Evolutionary conservation across 768 basidiomycete species (phyloP).

Genomic region (Rhodotorula diobovata): DNA sequence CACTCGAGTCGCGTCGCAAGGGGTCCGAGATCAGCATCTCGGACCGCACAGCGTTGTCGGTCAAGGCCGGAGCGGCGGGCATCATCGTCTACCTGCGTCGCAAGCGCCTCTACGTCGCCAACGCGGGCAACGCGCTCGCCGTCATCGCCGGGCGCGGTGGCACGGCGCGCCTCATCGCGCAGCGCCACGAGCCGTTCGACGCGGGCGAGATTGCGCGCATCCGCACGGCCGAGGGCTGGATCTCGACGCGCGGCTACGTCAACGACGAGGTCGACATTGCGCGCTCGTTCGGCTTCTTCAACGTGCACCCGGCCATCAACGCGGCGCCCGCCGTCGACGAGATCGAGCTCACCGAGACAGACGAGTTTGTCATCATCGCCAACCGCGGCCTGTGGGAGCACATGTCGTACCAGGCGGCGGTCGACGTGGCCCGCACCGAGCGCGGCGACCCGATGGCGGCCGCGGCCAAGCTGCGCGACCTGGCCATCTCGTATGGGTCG

Average conservation of each 20-base stretch:
- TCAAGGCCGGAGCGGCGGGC: constrained; percentile 71
- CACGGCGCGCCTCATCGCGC: constrained; percentile 66
- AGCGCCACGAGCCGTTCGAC: constrained; percentile 84
- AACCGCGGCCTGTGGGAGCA: constrained; percentile 91
- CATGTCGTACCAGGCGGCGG: constrained; percentile 88
- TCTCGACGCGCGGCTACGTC: constrained; percentile 81
- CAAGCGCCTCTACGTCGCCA: constrained; percentile 79
- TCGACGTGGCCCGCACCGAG: constrained; percentile 83
- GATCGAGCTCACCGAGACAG: constrained; percentile 68
- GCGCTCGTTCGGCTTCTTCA: constrained; percentile 89
- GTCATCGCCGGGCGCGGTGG: constrained; percentile 60
- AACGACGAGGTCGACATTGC: constrained; percentile 89
- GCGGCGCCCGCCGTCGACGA: constrained; percentile 72
- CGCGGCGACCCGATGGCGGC: constrained; percentile 74
- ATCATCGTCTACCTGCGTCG: constrained; percentile 78
- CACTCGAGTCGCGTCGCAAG: constrained; percentile 35
- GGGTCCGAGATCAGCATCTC: constrained; percentile 34
- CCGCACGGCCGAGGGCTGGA: constrained; percentile 85
- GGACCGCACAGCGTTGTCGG: constrained; percentile 43
- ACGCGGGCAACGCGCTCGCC: constrained; percentile 80
- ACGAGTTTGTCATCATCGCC: constrained; percentile 94
- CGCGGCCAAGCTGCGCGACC: constrained; percentile 91
- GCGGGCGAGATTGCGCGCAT: constrained; percentile 78
- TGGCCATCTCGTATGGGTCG: constrained; percentile 93
- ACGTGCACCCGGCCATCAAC: constrained; percentile 82